phyloP scores from a whole-genome alignment of 1,139 yeast genomes.

The Diutina mesorugosa region DNA sequence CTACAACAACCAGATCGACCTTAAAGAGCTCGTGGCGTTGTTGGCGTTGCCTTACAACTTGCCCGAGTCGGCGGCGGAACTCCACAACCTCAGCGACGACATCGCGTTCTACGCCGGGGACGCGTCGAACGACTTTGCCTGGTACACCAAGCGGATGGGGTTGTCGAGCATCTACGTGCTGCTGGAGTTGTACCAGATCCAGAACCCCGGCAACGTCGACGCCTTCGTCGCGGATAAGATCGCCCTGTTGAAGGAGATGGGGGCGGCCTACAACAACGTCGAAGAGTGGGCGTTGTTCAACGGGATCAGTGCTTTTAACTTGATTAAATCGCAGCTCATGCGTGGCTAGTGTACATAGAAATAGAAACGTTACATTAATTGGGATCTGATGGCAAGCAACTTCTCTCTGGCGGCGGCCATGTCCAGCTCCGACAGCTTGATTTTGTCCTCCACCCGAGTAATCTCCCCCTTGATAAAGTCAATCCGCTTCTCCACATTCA shows the following conservation, averaged over 20 bases:
- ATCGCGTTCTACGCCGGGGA: slow-evolving; percentile 74
- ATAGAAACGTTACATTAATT: slow-evolving; percentile 3
- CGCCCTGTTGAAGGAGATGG: slow-evolving; percentile 38
- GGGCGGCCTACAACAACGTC: slow-evolving; percentile 44
- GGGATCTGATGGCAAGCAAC: slow-evolving; percentile 15
- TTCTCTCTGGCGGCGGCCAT: slow-evolving; percentile 38
- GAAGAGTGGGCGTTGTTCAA: slow-evolving; percentile 73
- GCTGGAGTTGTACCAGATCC: slow-evolving; percentile 69
- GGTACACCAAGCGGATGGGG: slow-evolving; percentile 82
- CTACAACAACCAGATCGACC: slow-evolving; percentile 45
- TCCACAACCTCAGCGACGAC: slow-evolving; percentile 72
- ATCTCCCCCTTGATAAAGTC: slow-evolving; percentile 79
- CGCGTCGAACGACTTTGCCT: slow-evolving; percentile 69
- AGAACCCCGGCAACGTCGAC: slow-evolving; percentile 51
- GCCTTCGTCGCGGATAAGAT: slow-evolving; percentile 55
- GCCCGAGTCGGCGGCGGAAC: slow-evolving; percentile 42
- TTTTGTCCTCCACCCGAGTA: slow-evolving; percentile 48
- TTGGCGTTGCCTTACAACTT: slow-evolving; percentile 44
- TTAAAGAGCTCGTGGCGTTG: slow-evolving; percentile 37
- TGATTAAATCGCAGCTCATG: slow-evolving; percentile 55
- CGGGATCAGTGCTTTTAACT: slow-evolving; percentile 50
- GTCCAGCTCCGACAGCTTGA: slow-evolving; percentile 36
- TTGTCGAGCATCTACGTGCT: slow-evolving; percentile 60
- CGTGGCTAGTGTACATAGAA: slow-evolving; percentile 28
- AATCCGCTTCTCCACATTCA: slow-evolving; percentile 76